Percentiles rank a stretch among this genome's conserved stretches.
phyloP scores from a whole-genome alignment of 2,329 filamentous ascomycete genomes.

The Davidsoniella virescens region DNA sequence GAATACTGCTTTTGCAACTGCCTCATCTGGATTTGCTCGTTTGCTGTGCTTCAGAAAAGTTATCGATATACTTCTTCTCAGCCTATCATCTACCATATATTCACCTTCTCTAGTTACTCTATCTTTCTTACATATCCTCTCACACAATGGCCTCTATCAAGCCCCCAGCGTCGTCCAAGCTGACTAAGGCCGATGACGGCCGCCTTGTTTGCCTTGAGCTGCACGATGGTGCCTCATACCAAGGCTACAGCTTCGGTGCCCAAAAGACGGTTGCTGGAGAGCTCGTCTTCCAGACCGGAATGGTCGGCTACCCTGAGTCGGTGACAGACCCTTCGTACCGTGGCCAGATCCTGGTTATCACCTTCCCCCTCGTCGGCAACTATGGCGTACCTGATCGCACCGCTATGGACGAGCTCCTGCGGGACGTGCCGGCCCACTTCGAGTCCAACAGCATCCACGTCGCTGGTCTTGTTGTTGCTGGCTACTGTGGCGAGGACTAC shows the following conservation, averaged over 20 bases:
- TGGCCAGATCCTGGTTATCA: conserved; percentile 90
- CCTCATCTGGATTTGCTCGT: conserved; percentile 7
- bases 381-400: conserved; percentile 90
- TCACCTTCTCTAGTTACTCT: neutral
- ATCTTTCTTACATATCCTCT: conserved; percentile 1
- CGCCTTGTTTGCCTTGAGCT: conserved; percentile 75
- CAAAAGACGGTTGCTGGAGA: conserved; percentile 89
- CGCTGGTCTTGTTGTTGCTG: conserved; percentile 75
- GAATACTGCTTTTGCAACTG: neutral
- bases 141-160: conserved; percentile 19
- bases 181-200: conserved; percentile 35
- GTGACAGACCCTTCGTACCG: conserved; percentile 77
- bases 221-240: conserved; percentile 77
- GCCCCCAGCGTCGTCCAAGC: conserved; percentile 45
- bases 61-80: neutral
- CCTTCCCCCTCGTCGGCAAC: conserved; percentile 89
- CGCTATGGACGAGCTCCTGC: conserved; percentile 66
- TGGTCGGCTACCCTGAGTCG: conserved; percentile 96
- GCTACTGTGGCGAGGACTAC: conserved; percentile 87
- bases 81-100: neutral
- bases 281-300: conserved; percentile 97
- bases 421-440: conserved; percentile 79
- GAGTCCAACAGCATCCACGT: conserved; percentile 89
- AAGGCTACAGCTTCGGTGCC: conserved; percentile 92
- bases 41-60: conserved; percentile 7